Base-by-base conservation (phyloP, 148 eudicot species). In the Cornus kousa region DNA sequence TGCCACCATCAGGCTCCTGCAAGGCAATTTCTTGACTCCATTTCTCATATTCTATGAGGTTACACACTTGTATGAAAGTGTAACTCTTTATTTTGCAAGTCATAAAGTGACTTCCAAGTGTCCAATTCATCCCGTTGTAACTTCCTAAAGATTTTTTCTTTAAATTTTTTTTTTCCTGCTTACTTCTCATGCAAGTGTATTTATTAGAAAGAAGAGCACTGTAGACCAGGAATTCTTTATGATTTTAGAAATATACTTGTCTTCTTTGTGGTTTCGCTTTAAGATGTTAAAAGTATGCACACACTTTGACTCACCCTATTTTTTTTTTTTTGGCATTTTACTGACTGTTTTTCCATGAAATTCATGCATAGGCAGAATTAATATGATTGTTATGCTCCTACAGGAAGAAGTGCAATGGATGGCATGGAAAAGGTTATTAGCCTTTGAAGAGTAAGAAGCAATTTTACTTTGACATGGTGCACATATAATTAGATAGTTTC, bases 371-470 rank as follows among this genome's bases (percentile, higher is more conserved):
- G 75, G 67, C 31, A 68, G 46, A 70, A 77, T 46, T 46, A 69
- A 80, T 67, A 73, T 74, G 57, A 35, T 78, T 67, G 17, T 69
- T 72, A 20, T n/a, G 37, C 67, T 80, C 31, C 69, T 81, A 70
- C 90, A 97, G 99, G 99, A 97, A 80, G 99, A 94, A 84, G 86
- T 82, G 65, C 99, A 97, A 78, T 97, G 98, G 98, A 81, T 91
- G 83, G 91, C 95, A 39, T 97, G 99, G 99, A 97, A 92, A 82
- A 92, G 84, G 79, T 82, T 97, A 84, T 70, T 97, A 76, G 89
- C 87, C 67, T 97, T 97, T 77, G 97, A 94, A 85, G 92, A 88
- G 99, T 97, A 86, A 87, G 98, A 72, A 80, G 59, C 80, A 68
- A 24, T 69, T 46, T 33, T 40, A 39, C 19, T 69, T 70, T 39